A percentile compares a stretch with the other conserved stretches of the same genome.
Conservation (phyloP, 2,329 filamentous ascomycete genomes). For the Talaromyces albobiverticillius region DNA sequence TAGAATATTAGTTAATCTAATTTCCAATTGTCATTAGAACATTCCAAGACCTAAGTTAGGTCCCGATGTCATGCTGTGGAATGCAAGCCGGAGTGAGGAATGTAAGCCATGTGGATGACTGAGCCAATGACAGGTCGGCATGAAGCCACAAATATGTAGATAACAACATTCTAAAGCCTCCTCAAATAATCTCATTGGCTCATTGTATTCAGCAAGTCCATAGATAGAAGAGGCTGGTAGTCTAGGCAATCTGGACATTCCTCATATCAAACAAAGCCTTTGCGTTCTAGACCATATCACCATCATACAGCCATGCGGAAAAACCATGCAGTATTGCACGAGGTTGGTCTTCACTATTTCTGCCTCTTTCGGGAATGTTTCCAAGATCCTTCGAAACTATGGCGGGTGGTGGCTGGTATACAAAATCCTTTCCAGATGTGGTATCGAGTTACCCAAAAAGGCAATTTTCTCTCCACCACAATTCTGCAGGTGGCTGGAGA, state of each 20-base stretch:
- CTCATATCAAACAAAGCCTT: neutral
- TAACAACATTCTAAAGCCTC: neutral
- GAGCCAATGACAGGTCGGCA: neutral
- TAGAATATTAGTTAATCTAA: no score
- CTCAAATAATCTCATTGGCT: neutral
- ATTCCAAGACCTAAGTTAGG: neutral
- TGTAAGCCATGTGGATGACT: slow-evolving; percentile 8
- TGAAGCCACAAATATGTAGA: neutral
- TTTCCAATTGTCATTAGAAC: neutral
- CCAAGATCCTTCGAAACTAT: neutral
- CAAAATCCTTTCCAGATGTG: neutral
- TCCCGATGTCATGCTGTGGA: neutral
- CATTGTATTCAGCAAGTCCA: neutral
- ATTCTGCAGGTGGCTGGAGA: slow-evolving; percentile 5
- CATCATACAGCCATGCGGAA: neutral
- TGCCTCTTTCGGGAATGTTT: slow-evolving; percentile 1
- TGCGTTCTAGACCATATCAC: neutral
- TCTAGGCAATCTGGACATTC: neutral
- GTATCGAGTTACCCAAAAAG: slow-evolving; percentile 6
- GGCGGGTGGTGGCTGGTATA: neutral
- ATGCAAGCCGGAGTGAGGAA: slow-evolving; percentile 6
- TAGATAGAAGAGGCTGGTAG: neutral
- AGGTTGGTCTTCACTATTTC: slow-evolving; percentile 3
- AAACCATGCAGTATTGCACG: neutral
- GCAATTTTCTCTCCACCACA: neutral